These are phyloP conservation scores for Bondarzewia mesenterica DNA, from an alignment of 1,284 basidiomycete genomes.

Conservation along the genomic window DNA sequence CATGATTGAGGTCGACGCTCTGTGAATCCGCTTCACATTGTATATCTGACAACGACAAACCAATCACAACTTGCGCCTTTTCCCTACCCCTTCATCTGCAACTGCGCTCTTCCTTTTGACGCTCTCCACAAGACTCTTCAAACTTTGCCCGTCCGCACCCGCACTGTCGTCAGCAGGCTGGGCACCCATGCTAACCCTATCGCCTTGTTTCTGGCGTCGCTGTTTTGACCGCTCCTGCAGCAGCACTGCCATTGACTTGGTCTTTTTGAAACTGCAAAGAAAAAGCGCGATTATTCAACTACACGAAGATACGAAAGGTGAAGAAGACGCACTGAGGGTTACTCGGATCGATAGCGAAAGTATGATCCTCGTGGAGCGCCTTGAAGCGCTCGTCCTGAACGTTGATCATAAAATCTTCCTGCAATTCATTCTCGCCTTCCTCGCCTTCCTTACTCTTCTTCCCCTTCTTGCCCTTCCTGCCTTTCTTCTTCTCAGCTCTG, in stretches of 20 bases:
- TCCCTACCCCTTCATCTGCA: conserved; percentile 32
- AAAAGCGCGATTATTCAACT: no score
- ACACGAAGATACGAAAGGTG: no score
- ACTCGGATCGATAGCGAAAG: conserved; percentile 93
- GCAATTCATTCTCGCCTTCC: conserved; percentile 50
- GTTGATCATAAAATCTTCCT: conserved; percentile 79
- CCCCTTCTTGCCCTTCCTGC: conserved; percentile 49
- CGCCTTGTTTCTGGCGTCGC: conserved; percentile 32
- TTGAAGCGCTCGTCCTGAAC: conserved; percentile 86
- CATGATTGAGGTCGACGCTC: no score
- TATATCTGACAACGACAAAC: no score
- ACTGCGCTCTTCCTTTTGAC: conserved; percentile 71
- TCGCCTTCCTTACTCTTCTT: conserved; percentile 34
- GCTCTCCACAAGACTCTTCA: conserved; percentile 71
- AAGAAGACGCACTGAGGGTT: conserved; percentile 75
- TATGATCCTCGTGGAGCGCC: conserved; percentile 82
- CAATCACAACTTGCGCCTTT: conserved; percentile 43
- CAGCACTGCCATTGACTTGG: conserved; percentile 79
- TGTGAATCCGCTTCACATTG: no score
- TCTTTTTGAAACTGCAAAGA: conserved; percentile 85
- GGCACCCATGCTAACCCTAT: conserved; percentile 11
- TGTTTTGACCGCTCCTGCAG: conserved; percentile 66
- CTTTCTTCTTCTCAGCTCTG: conserved; percentile 68
- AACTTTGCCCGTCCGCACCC: conserved; percentile 29
- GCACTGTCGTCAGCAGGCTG: conserved; percentile 2